Conservation (phyloP, 2,329 filamentous ascomycete genomes). For the Diaporthe amygdali region DNA sequence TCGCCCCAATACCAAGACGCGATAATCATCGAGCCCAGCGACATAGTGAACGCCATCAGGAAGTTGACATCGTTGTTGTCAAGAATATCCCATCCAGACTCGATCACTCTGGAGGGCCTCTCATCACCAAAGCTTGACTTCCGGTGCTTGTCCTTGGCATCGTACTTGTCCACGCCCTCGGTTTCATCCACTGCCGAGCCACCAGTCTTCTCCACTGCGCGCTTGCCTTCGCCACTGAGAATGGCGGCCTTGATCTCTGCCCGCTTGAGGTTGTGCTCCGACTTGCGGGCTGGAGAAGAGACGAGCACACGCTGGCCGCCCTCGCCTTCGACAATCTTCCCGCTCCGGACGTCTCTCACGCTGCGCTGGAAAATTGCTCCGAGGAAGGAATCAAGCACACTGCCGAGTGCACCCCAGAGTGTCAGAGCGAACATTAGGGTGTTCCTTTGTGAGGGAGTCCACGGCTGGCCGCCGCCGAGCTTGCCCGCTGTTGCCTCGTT, state of each 20-base stretch:
- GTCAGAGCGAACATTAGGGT: constrained; percentile 64
- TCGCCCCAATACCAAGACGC: constrained; percentile 67
- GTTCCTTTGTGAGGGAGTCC: constrained; percentile 52
- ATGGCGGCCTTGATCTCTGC: constrained; percentile 46
- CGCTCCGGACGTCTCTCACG: constrained; percentile 81
- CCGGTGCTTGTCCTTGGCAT: constrained; percentile 54
- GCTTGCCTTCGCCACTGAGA: constrained; percentile 49
- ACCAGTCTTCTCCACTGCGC: constrained; percentile 44
- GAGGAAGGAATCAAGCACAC: constrained; percentile 84
- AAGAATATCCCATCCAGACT: constrained; percentile 74
- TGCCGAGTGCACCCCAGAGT: constrained; percentile 78
- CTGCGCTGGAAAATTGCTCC: constrained; percentile 86
- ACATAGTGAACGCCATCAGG: constrained; percentile 85
- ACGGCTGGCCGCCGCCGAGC: constrained; percentile 51
- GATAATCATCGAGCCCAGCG: constrained; percentile 74
- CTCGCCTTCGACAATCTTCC: constrained; percentile 86
- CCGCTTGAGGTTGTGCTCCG: constrained; percentile 38
- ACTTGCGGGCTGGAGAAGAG: constrained; percentile 36
- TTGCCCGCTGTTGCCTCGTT: constrained; percentile 41
- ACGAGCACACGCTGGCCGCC: constrained; percentile 55
- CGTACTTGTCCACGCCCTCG: constrained; percentile 47
- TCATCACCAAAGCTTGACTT: constrained; percentile 58
- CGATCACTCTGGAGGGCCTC: constrained; percentile 66
- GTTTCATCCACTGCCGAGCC: constrained; percentile 37
- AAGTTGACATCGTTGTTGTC: constrained; percentile 98